Evolutionary conservation across 768 basidiomycete species (phyloP).

Genomic region (Phylloporus arenicola): DNA sequence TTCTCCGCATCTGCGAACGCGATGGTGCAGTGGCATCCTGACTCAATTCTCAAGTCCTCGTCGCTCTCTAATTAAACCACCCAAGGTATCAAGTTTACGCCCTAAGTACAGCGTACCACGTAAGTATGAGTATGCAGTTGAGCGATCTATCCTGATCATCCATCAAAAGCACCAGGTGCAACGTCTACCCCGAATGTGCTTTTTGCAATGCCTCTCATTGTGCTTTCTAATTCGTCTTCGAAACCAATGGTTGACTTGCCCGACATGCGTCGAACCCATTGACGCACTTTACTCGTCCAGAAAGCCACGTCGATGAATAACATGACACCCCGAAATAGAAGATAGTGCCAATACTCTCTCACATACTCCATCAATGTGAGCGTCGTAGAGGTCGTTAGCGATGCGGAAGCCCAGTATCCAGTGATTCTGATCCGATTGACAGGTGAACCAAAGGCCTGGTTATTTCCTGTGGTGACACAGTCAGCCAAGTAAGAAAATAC

Average conservation of each 20-base stretch:
- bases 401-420: constrained; percentile 73
- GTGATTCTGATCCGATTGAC: constrained; percentile 90
- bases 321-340: constrained; percentile 62
- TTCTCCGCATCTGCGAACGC: no score
- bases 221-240: constrained; percentile 77
- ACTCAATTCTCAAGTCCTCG: no score
- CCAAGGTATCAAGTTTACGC: no score
- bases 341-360: constrained; percentile 51
- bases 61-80: no score
- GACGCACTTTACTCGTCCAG: constrained; percentile 50
- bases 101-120: no score
- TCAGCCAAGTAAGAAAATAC: neutral
- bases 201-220: constrained; percentile 71
- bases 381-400: constrained; percentile 44
- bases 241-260: constrained; percentile 48
- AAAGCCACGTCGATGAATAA: constrained; percentile 69
- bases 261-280: constrained; percentile 41
- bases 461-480: constrained; percentile 48
- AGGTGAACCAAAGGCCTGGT: constrained; percentile 78
- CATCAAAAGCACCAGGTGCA: constrained; percentile 49
- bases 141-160: no score
- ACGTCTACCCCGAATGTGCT: constrained; percentile 77
- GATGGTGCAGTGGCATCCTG: no score
- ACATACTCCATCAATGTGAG: constrained; percentile 40
- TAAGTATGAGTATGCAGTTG: no score